phyloP scores from a whole-genome alignment of 2,329 filamentous ascomycete species.

The Talaromyces verruculosus region DNA sequence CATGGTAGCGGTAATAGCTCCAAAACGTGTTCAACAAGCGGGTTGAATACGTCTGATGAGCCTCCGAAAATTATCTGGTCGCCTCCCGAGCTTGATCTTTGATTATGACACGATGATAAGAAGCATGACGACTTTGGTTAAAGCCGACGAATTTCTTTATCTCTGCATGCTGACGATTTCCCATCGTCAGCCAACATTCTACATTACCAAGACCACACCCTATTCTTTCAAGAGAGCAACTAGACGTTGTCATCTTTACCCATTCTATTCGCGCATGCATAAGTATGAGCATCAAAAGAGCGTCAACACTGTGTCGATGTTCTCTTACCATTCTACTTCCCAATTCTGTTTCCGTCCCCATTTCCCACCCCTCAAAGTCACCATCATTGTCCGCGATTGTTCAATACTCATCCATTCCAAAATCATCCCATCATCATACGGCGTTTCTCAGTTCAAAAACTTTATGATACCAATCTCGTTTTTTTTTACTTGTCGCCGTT shows the following conservation, averaged over 20 bases:
- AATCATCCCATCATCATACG: conserved; percentile 2
- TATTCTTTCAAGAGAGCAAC: background rate
- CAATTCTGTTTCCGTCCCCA: background rate
- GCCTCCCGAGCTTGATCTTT: conserved; percentile 38
- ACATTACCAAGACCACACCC: background rate
- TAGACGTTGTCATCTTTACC: background rate
- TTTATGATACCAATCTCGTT: conserved; percentile 5
- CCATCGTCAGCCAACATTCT: background rate
- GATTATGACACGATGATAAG: conserved; percentile 4
- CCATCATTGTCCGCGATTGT: background rate
- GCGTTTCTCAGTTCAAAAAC: background rate
- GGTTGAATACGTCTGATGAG: conserved; percentile 34
- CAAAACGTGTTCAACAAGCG: conserved; percentile 27
- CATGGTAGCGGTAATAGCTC: conserved; percentile 29
- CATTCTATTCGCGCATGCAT: background rate
- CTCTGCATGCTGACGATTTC: background rate
- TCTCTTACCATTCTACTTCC: background rate
- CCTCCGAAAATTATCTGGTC: conserved; percentile 41
- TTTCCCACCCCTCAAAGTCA: background rate
- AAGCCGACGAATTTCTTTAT: conserved; percentile 4
- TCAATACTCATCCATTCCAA: background rate
- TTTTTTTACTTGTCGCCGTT: background rate
- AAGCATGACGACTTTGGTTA: background rate
- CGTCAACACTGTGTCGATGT: background rate
- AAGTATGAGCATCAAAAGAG: background rate